Conservation (phyloP, 371 early-diverging fungal genomes). For the Saksenaea oblongispora region DNA sequence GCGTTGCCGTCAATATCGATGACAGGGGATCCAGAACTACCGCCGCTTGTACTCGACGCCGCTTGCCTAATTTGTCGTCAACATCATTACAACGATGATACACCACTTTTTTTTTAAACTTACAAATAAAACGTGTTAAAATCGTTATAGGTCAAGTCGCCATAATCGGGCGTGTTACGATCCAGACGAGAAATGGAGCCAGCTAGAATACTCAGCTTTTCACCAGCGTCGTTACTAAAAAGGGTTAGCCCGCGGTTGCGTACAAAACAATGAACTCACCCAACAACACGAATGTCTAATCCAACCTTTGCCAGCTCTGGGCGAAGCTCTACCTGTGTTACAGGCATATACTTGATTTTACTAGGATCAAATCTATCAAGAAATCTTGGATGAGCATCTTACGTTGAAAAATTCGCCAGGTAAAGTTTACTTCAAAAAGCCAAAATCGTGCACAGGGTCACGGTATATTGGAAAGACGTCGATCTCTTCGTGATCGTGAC, state of each 20-base stretch:
- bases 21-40: conserved; percentile 89
- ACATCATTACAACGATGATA: not conserved
- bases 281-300: conserved; percentile 90
- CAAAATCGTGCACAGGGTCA: conserved; percentile 82
- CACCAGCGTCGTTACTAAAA: conserved; percentile 85
- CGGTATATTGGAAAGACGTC: conserved; percentile 85
- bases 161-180: conserved; percentile 69
- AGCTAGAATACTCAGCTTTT: conserved; percentile 87
- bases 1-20: conserved; percentile 92
- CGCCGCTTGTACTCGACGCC: conserved; percentile 80
- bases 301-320: conserved; percentile 89
- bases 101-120: not conserved
- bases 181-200: conserved; percentile 90
- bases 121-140: conserved; percentile 80
- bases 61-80: conserved; percentile 56
- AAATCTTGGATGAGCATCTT: not conserved
- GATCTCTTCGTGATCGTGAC: conserved; percentile 91
- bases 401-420: not conserved
- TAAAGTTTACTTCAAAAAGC: conserved; percentile 47
- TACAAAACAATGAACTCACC: conserved; percentile 39
- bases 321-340: conserved; percentile 74
- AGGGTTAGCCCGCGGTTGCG: not conserved
- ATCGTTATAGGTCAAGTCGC: conserved; percentile 68
- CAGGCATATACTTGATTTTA: conserved; percentile 79
- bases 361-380: conserved; percentile 68